Conservation (phyloP, 257 asterid species). For the Voacanga thouarsii region DNA sequence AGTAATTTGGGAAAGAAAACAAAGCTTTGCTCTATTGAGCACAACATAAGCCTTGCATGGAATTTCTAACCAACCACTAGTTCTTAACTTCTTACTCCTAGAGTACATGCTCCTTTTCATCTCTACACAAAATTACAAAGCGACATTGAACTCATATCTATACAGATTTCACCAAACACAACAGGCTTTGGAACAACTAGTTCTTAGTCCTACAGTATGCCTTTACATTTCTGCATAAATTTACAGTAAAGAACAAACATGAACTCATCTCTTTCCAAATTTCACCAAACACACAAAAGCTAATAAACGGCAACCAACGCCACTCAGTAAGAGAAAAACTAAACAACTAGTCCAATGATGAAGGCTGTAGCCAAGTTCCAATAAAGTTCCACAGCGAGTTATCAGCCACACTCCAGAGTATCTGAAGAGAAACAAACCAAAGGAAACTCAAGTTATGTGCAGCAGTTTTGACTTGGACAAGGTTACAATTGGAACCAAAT, state of each 20-base stretch:
- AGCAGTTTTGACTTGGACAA: background rate
- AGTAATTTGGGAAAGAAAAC: background rate
- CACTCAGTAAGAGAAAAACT: conserved; percentile 40
- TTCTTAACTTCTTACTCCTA: background rate
- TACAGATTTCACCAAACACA: conserved; percentile 55
- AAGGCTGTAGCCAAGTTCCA: conserved; percentile 67
- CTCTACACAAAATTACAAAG: background rate
- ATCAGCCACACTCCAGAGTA: conserved; percentile 94
- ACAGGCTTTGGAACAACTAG: conserved; percentile 35
- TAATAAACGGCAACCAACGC: conserved; percentile 57
- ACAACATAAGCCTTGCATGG: background rate
- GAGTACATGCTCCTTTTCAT: background rate
- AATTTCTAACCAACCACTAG: conserved; percentile 2
- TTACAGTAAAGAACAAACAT: background rate
- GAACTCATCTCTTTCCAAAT: conserved; percentile 55
- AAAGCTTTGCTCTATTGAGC: background rate
- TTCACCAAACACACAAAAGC: conserved; percentile 70
- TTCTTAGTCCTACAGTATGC: conserved; percentile 1
- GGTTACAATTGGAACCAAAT: background rate
- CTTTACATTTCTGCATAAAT: background rate
- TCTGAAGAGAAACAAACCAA: conserved; percentile 29
- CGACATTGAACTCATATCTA: conserved; percentile 38
- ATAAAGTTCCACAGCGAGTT: conserved; percentile 71
- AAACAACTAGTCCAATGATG: conserved; percentile 54
- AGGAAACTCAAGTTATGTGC: background rate